phyloP scores from a whole-genome alignment of 441 rosid species.

The Geranium incanum region DNA sequence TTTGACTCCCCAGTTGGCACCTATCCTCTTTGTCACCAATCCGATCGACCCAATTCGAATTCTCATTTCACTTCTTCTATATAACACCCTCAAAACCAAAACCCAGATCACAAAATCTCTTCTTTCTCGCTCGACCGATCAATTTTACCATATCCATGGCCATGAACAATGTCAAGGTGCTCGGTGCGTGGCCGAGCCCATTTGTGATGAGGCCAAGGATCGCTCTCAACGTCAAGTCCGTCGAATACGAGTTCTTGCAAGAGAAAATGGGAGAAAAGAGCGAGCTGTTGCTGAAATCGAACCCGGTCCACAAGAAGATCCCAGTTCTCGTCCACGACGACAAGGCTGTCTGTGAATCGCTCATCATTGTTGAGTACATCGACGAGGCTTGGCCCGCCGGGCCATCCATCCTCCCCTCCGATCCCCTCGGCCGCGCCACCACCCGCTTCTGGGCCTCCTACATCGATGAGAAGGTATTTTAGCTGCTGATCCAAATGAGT shows the following conservation, averaged over 20 bases:
- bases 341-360: slow-evolving; percentile 60
- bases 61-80: too few relatives aligned
- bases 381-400: slow-evolving; percentile 60
- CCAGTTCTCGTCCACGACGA: slow-evolving; percentile 62
- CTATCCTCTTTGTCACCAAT: too few relatives aligned
- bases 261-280: slow-evolving; percentile 48
- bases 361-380: slow-evolving; percentile 57
- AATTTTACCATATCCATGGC: slow-evolving; percentile 17
- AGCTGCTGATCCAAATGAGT: too few relatives aligned
- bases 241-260: slow-evolving; percentile 49
- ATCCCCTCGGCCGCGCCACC: slow-evolving; percentile 48
- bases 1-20: too few relatives aligned
- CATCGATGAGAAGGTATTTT: slow-evolving; percentile 49
- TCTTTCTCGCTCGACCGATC: too few relatives aligned
- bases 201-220: slow-evolving; percentile 55
- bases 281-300: slow-evolving; percentile 56
- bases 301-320: slow-evolving; percentile 61
- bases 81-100: too few relatives aligned
- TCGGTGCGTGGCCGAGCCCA: slow-evolving; percentile 73
- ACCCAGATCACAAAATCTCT: too few relatives aligned
- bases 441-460: slow-evolving; percentile 66
- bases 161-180: slow-evolving; percentile 40
- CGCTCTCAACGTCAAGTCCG: slow-evolving; percentile 58
- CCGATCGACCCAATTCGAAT: too few relatives aligned
- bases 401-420: slow-evolving; percentile 49